Evolutionary conservation across 1,139 yeast species (phyloP).

Genomic region (Tardiomyces blankii): DNA sequence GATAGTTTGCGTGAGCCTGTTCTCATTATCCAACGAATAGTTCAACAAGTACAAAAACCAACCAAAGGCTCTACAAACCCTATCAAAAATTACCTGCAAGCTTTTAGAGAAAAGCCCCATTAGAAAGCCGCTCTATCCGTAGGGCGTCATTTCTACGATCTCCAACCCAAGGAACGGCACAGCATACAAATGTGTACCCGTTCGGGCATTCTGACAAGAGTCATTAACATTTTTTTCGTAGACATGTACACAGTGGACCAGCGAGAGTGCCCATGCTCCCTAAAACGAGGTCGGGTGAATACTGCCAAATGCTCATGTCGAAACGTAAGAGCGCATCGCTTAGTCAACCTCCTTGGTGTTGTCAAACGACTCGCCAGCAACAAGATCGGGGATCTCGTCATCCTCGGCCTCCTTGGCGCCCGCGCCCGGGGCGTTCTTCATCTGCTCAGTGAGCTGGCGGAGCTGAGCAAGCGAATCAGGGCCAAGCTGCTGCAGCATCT

Average conservation of each 20-base stretch:
- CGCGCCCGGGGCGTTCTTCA: conserved; percentile 47
- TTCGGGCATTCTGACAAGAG: no score
- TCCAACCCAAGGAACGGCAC: no score
- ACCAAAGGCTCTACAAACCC: no score
- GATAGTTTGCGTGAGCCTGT: no score
- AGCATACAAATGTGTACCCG: no score
- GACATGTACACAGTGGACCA: neutral
- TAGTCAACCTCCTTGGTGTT: conserved; percentile 42
- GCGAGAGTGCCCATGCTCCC: no score
- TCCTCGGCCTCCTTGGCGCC: conserved; percentile 41
- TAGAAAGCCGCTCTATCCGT: no score
- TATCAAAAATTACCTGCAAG: no score
- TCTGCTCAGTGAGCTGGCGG: conserved; percentile 82
- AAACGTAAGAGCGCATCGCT: neutral
- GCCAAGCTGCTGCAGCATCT: conserved; percentile 92
- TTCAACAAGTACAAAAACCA: no score
- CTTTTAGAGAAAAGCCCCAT: no score
- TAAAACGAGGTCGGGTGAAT: neutral
- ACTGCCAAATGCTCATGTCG: neutral
- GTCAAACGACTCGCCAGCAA: conserved; percentile 92
- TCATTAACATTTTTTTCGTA: neutral
- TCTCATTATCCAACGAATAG: no score
- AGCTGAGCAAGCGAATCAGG: conserved; percentile 89
- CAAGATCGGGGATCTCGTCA: conserved; percentile 79
- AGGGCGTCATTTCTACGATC: no score